Evolutionary conservation across 192 early-diverging fungal genomes (phyloP).

Genomic region (Borealophlyctis nickersoniae): DNA sequence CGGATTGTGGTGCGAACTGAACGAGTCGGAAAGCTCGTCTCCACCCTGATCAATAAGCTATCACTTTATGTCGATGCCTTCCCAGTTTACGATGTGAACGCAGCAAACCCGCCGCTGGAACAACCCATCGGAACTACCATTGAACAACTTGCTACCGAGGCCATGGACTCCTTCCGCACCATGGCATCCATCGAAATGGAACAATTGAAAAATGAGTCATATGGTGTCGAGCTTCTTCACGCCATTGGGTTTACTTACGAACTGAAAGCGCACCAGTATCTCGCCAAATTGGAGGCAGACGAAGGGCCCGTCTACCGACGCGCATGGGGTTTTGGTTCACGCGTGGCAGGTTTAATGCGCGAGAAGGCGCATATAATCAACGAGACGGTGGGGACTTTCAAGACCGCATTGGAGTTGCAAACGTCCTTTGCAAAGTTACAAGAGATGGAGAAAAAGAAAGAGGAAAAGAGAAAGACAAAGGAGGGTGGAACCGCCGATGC

Average conservation of each 20-base stretch:
- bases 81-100: constrained; percentile 27
- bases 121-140: constrained; percentile 30
- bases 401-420: constrained; percentile 91
- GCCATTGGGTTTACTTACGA: constrained; percentile 89
- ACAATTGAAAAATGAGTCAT: constrained; percentile 82
- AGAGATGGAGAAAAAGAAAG: constrained; percentile 82
- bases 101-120: constrained; percentile 3
- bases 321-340: constrained; percentile 43
- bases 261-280: constrained; percentile 83
- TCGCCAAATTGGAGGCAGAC: constrained; percentile 57
- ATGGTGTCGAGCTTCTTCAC: constrained; percentile 91
- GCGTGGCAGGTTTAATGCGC: constrained; percentile 48
- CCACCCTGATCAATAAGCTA: constrained; percentile 75
- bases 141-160: constrained; percentile 44
- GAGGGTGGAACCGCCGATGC: constrained; percentile 30
- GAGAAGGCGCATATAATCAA: constrained; percentile 91
- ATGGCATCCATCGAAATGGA: constrained; percentile 78
- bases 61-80: constrained; percentile 70
- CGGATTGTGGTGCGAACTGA: constrained; percentile 48
- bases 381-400: constrained; percentile 87
- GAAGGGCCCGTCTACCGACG: constrained; percentile 49
- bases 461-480: constrained; percentile 61
- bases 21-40: constrained; percentile 69
- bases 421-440: constrained; percentile 84
- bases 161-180: constrained; percentile 65